A percentile compares a stretch with the other conserved stretches of the same genome.
phyloP scores from a whole-genome alignment of 1,284 basidiomycete genomes.

The Sutorius eximius region DNA sequence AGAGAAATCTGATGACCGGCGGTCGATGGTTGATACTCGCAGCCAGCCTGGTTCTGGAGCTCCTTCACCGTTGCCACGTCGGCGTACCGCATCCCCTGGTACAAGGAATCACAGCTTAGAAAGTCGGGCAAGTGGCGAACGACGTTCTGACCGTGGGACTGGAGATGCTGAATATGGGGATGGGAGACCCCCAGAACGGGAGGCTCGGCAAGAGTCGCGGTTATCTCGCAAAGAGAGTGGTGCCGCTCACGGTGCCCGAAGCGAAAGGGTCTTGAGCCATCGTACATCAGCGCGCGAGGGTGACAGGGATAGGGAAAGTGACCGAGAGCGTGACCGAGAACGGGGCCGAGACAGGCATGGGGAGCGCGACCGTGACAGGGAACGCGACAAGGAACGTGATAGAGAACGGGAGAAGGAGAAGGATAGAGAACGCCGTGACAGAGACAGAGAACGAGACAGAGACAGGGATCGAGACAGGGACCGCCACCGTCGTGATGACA shows the following conservation, averaged over 20 bases:
- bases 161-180: slow-evolving; percentile 47
- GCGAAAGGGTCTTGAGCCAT: slow-evolving; percentile 44
- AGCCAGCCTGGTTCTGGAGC: slow-evolving; percentile 48
- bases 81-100: slow-evolving; percentile 63
- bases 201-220: slow-evolving; percentile 45
- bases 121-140: slow-evolving; percentile 68
- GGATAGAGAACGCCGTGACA: slow-evolving; percentile 43
- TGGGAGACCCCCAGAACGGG: slow-evolving; percentile 52
- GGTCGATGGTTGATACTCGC: slow-evolving; percentile 37
- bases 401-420: slow-evolving; percentile 42
- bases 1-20: slow-evolving; percentile 44
- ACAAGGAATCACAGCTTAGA: slow-evolving; percentile 70
- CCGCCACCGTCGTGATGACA: slow-evolving; percentile 39
- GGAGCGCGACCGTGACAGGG: slow-evolving; percentile 47
- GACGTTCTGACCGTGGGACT: slow-evolving; percentile 52
- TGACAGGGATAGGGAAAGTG: slow-evolving; percentile 47
- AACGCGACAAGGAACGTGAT: slow-evolving; percentile 41
- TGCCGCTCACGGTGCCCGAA: slow-evolving; percentile 47
- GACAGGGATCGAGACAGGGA: slow-evolving; percentile 38
- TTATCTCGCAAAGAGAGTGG: slow-evolving; percentile 43
- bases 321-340: slow-evolving; percentile 48
- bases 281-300: slow-evolving; percentile 31
- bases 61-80: slow-evolving; percentile 53
- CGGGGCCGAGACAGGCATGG: slow-evolving; percentile 44
- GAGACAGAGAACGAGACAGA: slow-evolving; percentile 43